A percentile compares a stretch with the other conserved stretches of the same genome.
These are phyloP conservation scores for Prosopis cineraria DNA, from an alignment of 306 rosid genomes.

Conservation along the genomic window DNA sequence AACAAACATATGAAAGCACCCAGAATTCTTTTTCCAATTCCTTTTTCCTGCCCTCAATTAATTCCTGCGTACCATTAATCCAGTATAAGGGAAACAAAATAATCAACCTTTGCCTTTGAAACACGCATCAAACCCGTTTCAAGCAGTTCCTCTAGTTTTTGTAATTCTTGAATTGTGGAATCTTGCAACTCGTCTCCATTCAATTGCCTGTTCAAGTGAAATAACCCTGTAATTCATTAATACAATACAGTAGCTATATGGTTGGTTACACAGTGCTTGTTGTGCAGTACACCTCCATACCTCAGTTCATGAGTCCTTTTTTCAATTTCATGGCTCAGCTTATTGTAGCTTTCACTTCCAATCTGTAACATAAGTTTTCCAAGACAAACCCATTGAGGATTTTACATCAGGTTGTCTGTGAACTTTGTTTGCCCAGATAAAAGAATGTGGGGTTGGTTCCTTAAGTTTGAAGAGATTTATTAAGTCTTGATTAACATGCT, in stretches of 20 bases:
- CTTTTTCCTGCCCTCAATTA: too few relatives aligned
- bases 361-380: conserved; percentile 11
- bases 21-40: too few relatives aligned
- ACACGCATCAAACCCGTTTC: conserved; percentile 12
- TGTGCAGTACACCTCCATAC: not conserved
- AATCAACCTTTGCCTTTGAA: conserved; percentile 29
- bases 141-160: conserved; percentile 20
- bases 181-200: conserved; percentile 32
- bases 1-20: too few relatives aligned
- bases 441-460: not conserved
- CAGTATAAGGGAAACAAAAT: not conserved
- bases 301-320: conserved; percentile 24
- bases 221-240: not conserved
- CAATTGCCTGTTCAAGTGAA: conserved; percentile 19
- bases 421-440: not conserved
- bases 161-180: conserved; percentile 10
- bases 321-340: conserved; percentile 16
- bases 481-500: not conserved
- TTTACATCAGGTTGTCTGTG: not conserved
- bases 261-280: not conserved
- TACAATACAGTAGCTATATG: not conserved
- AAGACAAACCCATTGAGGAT: not conserved
- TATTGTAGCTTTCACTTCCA: not conserved
- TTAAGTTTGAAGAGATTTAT: not conserved
- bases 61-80: too few relatives aligned